Evolutionary conservation across 2,329 filamentous ascomycete species (phyloP).

Genomic region (Exophiala calicioides): DNA sequence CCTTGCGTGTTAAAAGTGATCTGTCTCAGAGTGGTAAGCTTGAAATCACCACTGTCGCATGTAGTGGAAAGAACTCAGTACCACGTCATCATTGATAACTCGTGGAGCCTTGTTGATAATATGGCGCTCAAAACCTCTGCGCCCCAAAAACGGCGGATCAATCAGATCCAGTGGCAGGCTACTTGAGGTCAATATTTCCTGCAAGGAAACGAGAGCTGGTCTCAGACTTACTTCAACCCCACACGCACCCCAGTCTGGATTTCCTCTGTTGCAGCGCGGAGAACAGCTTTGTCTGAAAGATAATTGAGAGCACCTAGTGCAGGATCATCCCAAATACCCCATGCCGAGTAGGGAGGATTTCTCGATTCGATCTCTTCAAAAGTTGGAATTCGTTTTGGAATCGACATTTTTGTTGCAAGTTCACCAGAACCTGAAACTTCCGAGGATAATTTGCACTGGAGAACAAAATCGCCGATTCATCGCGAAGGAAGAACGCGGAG

Average conservation of each 20-base stretch:
- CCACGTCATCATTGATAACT: constrained; percentile 1
- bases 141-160: constrained; percentile 36
- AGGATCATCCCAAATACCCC: neutral
- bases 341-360: neutral
- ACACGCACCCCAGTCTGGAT: constrained; percentile 38
- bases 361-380: neutral
- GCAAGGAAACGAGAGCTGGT: no score
- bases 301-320: neutral
- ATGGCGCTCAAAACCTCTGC: constrained; percentile 28
- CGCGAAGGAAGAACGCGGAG: no score
- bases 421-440: no score
- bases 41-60: neutral
- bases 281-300: neutral
- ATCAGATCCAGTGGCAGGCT: constrained; percentile 40
- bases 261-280: constrained; percentile 33
- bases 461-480: no score
- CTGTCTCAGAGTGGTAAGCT: neutral
- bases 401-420: no score
- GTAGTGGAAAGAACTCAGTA: no score
- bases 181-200: no score
- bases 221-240: constrained; percentile 9
- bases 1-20: constrained; percentile 15
- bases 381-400: no score
- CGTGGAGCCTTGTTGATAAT: constrained; percentile 18
- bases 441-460: no score